These are phyloP conservation scores for Fusarium tanahbumbuense DNA, from an alignment of 2,329 filamentous ascomycete species.

Conservation along the genomic window DNA sequence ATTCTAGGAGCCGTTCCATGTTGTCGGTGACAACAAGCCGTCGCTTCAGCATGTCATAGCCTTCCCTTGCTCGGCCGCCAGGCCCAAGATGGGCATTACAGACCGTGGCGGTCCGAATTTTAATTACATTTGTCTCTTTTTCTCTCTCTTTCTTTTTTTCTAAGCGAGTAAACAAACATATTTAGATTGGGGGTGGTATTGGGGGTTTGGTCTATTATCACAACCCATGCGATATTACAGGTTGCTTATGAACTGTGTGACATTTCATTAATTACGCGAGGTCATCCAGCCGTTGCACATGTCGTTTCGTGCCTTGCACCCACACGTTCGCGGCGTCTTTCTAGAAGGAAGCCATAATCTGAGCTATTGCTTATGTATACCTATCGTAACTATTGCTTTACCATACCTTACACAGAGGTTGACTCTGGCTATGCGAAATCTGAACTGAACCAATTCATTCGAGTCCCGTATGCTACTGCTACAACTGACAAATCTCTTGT, in stretches of 20 bases:
- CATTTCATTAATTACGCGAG: not conserved
- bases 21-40: slow-evolving; percentile 37
- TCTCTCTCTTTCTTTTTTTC: not conserved
- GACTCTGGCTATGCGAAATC: not conserved
- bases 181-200: slow-evolving; percentile 1
- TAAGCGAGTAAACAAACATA: slow-evolving; percentile 5
- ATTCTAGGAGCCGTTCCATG: slow-evolving; percentile 42
- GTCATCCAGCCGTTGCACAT: not conserved
- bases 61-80: slow-evolving; percentile 33
- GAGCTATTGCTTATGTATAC: not conserved
- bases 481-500: not conserved
- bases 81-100: slow-evolving; percentile 9
- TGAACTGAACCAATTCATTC: not conserved
- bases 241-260: not conserved
- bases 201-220: not conserved
- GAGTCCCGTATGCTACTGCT: not conserved
- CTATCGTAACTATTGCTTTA: not conserved
- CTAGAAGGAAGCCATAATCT: slow-evolving; percentile 21
- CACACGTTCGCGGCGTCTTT: slow-evolving; percentile 3
- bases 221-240: not conserved
- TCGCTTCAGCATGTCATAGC: slow-evolving; percentile 39
- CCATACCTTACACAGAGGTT: not conserved
- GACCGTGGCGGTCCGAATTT: not conserved
- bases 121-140: slow-evolving; percentile 5
- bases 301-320: not conserved